These are phyloP conservation scores for Solanum boliviense DNA, from an alignment of 257 asterid genomes.

Conservation along the genomic window DNA sequence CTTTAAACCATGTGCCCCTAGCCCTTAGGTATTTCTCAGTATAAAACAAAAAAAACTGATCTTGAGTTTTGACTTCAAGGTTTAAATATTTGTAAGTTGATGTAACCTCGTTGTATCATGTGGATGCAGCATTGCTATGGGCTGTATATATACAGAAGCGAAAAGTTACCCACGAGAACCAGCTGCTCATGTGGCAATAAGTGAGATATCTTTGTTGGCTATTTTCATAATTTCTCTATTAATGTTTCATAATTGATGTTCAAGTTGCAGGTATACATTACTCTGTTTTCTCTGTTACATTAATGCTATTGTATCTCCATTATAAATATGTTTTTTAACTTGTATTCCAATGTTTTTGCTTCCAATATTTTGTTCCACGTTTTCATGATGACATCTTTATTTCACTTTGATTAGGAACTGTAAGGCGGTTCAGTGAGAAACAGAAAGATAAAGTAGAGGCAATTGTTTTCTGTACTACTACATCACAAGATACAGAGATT, in stretches of 20 bases:
- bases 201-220: constrained; percentile 32
- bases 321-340: background rate
- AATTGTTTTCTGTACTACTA: constrained; percentile 68
- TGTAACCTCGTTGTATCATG: constrained; percentile 4
- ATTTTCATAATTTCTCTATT: background rate
- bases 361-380: background rate
- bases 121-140: constrained; percentile 74
- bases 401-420: constrained; percentile 56
- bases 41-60: background rate
- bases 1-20: background rate
- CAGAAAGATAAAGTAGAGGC: constrained; percentile 78
- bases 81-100: background rate
- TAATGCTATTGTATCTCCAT: background rate
- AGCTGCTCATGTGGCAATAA: constrained; percentile 97
- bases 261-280: background rate
- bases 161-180: constrained; percentile 98
- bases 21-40: background rate
- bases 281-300: background rate
- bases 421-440: constrained; percentile 85
- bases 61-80: background rate
- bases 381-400: background rate
- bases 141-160: constrained; percentile 91
- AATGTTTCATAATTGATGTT: background rate
- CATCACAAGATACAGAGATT: constrained; percentile 85
- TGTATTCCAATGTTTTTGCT: background rate